These are phyloP conservation scores for Corylus americana DNA, from an alignment of 306 rosid genomes.

Conservation along the genomic window DNA sequence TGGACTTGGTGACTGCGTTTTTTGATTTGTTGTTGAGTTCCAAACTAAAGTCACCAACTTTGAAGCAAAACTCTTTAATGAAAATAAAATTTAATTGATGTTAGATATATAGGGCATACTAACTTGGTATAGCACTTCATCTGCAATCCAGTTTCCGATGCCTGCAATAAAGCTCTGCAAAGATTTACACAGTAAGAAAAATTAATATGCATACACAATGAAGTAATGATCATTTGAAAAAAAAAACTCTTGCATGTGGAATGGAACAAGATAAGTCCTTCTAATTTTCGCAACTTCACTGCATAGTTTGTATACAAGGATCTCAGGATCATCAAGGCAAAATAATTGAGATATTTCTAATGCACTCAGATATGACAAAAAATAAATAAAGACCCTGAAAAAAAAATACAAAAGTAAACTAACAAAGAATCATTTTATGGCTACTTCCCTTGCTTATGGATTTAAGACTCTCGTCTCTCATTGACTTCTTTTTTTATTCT, in stretches of 20 bases:
- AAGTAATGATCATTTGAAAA: background rate
- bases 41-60: conserved; percentile 16
- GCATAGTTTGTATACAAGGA: background rate
- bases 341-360: background rate
- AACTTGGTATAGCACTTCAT: conserved; percentile 95
- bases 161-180: conserved; percentile 81
- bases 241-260: background rate
- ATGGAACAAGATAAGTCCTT: background rate
- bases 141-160: conserved; percentile 94
- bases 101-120: conserved; percentile 28
- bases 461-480: background rate
- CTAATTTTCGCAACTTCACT: background rate
- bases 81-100: conserved; percentile 9
- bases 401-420: background rate
- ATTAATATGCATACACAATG: background rate
- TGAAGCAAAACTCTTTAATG: conserved; percentile 3
- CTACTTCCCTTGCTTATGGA: background rate
- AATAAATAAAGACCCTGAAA: background rate
- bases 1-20: too few species aligned
- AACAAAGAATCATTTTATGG: background rate
- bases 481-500: background rate
- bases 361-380: background rate
- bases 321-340: background rate
- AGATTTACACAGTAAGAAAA: background rate
- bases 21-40: background rate